Evolutionary conservation across 805 yeast genomes (phyloP).

Genomic region (Jamesozyma rosinii): DNA sequence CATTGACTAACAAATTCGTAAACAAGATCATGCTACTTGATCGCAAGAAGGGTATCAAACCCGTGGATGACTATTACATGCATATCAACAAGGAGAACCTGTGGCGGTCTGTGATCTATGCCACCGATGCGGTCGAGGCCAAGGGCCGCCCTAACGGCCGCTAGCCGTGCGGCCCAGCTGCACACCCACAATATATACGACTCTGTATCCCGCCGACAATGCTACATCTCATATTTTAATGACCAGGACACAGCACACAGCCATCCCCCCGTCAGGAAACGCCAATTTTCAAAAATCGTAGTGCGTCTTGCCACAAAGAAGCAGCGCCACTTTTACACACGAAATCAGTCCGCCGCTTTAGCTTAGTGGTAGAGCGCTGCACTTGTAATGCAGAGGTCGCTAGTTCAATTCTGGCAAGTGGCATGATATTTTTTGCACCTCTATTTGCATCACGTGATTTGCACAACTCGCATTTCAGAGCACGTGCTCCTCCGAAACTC

Average conservation of each 20-base stretch:
- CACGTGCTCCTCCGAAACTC: too few relatives aligned
- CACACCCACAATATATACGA: too few relatives aligned
- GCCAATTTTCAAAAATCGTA: not conserved
- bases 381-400: conserved; percentile 98
- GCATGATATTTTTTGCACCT: conserved; percentile 45
- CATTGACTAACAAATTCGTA: not conserved
- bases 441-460: too few relatives aligned
- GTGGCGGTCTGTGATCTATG: too few relatives aligned
- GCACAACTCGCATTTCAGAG: too few relatives aligned
- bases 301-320: not conserved
- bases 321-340: not conserved
- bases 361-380: conserved; percentile 99
- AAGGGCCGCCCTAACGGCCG: too few relatives aligned
- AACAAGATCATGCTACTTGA: too few relatives aligned
- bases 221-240: not conserved
- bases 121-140: not conserved
- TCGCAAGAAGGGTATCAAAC: too few relatives aligned
- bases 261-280: not conserved
- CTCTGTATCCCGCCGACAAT: too few relatives aligned
- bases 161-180: too few relatives aligned
- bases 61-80: too few relatives aligned
- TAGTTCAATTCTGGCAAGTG: conserved; percentile 86
- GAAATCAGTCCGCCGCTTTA: conserved; percentile 56
- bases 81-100: too few relatives aligned
- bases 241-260: not conserved